These are phyloP conservation scores for Lipomyces oligophaga DNA, from an alignment of 805 yeast species.

Conservation along the genomic window DNA sequence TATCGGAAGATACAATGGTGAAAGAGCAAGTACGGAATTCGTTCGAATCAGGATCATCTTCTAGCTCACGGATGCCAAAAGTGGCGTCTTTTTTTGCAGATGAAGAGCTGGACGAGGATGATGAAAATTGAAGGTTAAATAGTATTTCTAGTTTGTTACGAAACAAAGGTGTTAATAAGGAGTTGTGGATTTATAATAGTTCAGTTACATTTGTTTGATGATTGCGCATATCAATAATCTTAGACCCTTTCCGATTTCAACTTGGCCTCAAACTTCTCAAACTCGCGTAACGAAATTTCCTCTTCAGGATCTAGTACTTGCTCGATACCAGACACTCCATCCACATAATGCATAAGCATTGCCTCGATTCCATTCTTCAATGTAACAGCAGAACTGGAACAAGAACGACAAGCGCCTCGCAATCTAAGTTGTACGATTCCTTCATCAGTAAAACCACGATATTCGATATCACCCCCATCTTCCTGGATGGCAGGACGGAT, in stretches of 20 bases:
- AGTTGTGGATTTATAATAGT: no score
- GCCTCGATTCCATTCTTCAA: constrained; percentile 92
- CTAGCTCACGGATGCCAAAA: constrained; percentile 10
- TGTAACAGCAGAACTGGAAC: constrained; percentile 88
- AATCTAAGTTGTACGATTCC: constrained; percentile 86
- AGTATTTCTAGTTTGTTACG: no score
- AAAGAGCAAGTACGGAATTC: neutral
- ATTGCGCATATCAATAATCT: no score
- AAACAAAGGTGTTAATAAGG: no score
- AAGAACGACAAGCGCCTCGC: constrained; percentile 94
- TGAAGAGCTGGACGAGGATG: constrained; percentile 10
- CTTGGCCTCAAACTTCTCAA: constrained; percentile 73
- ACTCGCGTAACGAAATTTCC: constrained; percentile 70
- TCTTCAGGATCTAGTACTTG: constrained; percentile 83
- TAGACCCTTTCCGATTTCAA: constrained; percentile 41
- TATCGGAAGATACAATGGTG: neutral
- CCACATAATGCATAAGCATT: constrained; percentile 96
- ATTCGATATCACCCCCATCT: constrained; percentile 97
- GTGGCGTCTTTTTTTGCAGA: constrained; percentile 23
- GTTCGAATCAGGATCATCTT: constrained; percentile 1
- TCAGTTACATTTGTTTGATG: no score
- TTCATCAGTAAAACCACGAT: constrained; percentile 76
- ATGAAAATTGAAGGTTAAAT: no score
- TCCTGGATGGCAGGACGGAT: constrained; percentile 97
- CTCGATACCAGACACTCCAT: constrained; percentile 84